phyloP scores from a whole-genome alignment of 768 basidiomycete genomes.

The Royoungia palumana region DNA sequence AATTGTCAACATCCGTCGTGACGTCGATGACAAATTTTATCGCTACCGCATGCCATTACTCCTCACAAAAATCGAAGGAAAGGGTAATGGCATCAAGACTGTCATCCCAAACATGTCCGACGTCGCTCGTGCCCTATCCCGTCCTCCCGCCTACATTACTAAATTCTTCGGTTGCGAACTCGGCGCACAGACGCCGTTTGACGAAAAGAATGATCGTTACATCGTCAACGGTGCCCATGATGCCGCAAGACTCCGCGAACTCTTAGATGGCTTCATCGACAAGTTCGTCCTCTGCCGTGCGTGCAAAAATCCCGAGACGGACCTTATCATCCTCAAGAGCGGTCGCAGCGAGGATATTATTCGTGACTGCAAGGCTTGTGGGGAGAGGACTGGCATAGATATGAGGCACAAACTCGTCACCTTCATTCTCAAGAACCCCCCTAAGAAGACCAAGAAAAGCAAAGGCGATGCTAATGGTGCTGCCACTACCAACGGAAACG shows the following conservation, averaged over 20 bases:
- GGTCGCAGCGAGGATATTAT: constrained; percentile 83
- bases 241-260: constrained; percentile 85
- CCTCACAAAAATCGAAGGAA: constrained; percentile 95
- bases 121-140: constrained; percentile 90
- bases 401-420: constrained; percentile 97
- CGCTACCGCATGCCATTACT: constrained; percentile 97
- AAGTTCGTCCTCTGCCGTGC: constrained; percentile 96
- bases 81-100: constrained; percentile 99
- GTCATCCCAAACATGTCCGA: constrained; percentile 99
- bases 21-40: constrained; percentile 96
- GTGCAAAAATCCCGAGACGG: constrained; percentile 99
- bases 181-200: constrained; percentile 94
- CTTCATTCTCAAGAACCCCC: constrained; percentile 97
- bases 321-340: constrained; percentile 82
- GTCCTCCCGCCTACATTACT: constrained; percentile 94
- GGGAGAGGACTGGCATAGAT: constrained; percentile 85
- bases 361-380: constrained; percentile 98
- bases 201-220: constrained; percentile 96
- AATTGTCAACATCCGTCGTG: constrained; percentile 90
- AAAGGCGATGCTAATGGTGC: constrained; percentile 56
- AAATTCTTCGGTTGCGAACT: constrained; percentile 99
- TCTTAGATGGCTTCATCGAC: constrained; percentile 95
- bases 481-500: constrained; percentile 46
- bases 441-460: constrained; percentile 63
- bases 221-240: constrained; percentile 98